Conservation (phyloP, 2,329 filamentous ascomycete species). For the Colletotrichum nymphaeae region DNA sequence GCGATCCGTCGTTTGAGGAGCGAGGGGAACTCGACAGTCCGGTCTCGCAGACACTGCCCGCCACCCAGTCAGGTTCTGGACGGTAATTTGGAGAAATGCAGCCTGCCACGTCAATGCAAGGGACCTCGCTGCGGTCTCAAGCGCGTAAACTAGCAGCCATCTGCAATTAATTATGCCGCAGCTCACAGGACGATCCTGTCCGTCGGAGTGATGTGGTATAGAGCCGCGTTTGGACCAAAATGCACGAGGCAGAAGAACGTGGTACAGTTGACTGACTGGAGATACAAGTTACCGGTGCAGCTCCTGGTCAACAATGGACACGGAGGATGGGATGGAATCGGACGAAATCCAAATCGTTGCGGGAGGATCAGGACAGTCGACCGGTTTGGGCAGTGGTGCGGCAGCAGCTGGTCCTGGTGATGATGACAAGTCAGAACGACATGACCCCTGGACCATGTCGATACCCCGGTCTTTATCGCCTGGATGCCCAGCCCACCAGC, state of each 20-base stretch:
- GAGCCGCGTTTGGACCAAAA: not conserved
- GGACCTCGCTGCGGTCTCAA: conserved; percentile 26
- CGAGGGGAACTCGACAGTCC: conserved; percentile 13
- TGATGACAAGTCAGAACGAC: conserved; percentile 25
- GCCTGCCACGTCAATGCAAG: conserved; percentile 33
- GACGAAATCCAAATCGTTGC: conserved; percentile 22
- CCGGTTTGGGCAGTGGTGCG: not conserved
- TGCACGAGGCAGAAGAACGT: not conserved
- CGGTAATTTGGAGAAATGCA: conserved; percentile 29
- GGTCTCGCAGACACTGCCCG: conserved; percentile 28
- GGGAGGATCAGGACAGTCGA: conserved; percentile 4
- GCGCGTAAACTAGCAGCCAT: not conserved
- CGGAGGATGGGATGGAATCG: conserved; percentile 10
- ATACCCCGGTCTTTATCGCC: conserved; percentile 21
- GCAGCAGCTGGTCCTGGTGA: not conserved
- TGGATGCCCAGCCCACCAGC: conserved; percentile 9
- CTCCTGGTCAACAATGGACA: not conserved
- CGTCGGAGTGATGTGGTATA: not conserved
- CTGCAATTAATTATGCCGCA: conserved; percentile 8
- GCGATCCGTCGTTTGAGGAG: conserved; percentile 7
- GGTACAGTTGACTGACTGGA: conserved; percentile 2
- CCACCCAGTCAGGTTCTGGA: conserved; percentile 14
- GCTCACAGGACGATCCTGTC: conserved; percentile 20
- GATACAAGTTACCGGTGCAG: not conserved
- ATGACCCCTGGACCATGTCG: conserved; percentile 24